phyloP scores from a whole-genome alignment of 495 filamentous ascomycete genomes.

The Aspergillus biplanus region DNA sequence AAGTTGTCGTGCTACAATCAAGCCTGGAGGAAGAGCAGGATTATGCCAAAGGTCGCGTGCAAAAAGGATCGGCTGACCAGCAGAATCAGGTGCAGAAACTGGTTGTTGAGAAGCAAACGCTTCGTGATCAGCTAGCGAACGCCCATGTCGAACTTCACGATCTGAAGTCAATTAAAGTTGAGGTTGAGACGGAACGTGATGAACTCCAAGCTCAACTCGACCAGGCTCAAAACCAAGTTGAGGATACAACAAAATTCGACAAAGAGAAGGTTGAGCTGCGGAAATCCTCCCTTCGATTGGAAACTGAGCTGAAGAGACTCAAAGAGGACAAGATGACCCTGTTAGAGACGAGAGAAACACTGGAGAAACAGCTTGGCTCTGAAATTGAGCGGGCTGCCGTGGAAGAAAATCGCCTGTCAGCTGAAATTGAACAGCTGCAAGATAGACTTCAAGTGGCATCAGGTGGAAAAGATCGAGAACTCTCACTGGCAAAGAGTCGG shows the following conservation, averaged over 20 bases:
- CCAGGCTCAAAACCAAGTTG: constrained; percentile 50
- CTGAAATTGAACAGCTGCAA: constrained; percentile 62
- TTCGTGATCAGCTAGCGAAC: constrained; percentile 65
- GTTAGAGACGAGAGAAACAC: constrained; percentile 51
- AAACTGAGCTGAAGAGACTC: constrained; percentile 60
- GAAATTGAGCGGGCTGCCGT: constrained; percentile 58
- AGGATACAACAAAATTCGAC: constrained; percentile 60
- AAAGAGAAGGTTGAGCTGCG: constrained; percentile 66
- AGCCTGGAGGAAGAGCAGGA: constrained; percentile 76
- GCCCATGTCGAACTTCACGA: constrained; percentile 64
- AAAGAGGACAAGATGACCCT: constrained; percentile 59
- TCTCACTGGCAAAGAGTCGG: constrained; percentile 53
- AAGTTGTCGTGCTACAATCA: constrained; percentile 74
- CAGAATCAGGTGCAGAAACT: constrained; percentile 53
- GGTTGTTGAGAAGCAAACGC: constrained; percentile 58
- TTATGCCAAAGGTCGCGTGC: constrained; percentile 59
- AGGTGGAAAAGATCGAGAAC: constrained; percentile 52
- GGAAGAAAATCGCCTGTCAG: constrained; percentile 60
- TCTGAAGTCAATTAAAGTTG: constrained; percentile 54
- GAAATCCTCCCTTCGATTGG: constrained; percentile 59
- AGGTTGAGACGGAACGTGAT: constrained; percentile 65
- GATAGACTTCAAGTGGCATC: constrained; percentile 45
- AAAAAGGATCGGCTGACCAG: constrained; percentile 47
- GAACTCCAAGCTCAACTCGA: constrained; percentile 63
- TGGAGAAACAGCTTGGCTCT: constrained; percentile 57